Conservation (phyloP, 2,329 filamentous ascomycete genomes). For the Sporothrix sp. region DNA sequence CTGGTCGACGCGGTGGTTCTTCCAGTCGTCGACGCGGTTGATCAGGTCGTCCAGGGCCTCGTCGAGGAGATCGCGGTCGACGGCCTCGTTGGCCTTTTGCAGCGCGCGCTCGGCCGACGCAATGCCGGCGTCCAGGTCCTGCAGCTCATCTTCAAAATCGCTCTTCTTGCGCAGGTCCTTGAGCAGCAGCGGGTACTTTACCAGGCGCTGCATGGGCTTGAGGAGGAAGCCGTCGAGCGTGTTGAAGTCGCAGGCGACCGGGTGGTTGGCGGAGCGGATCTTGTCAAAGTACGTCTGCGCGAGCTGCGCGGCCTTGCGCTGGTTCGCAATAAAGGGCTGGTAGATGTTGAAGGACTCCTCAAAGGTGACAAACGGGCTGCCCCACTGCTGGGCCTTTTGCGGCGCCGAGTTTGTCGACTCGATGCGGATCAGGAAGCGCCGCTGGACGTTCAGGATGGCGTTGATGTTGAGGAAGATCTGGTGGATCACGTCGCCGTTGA, state of each 20-base stretch:
- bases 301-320: conserved; percentile 79
- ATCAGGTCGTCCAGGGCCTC: conserved; percentile 78
- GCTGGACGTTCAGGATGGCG: conserved; percentile 86
- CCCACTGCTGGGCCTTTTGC: conserved; percentile 75
- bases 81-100: conserved; percentile 78
- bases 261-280: conserved; percentile 63
- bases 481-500: conserved; percentile 84
- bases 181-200: conserved; percentile 86
- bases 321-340: conserved; percentile 94
- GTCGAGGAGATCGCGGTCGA: conserved; percentile 75
- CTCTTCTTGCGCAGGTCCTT: conserved; percentile 82
- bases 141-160: conserved; percentile 59
- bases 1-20: conserved; percentile 79
- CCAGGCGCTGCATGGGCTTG: conserved; percentile 91
- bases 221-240: conserved; percentile 85
- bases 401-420: conserved; percentile 88
- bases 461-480: conserved; percentile 97
- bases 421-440: conserved; percentile 87
- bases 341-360: conserved; percentile 88
- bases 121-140: conserved; percentile 67
- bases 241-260: conserved; percentile 77
- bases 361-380: conserved; percentile 76
- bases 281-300: conserved; percentile 81
- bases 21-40: conserved; percentile 89
- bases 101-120: conserved; percentile 74